Evolutionary conservation across 176 grass and related monocot species (phyloP), one percentile per base, ranked within the genome.

Genomic region (Bolboschoenus planiculmis): DNA sequence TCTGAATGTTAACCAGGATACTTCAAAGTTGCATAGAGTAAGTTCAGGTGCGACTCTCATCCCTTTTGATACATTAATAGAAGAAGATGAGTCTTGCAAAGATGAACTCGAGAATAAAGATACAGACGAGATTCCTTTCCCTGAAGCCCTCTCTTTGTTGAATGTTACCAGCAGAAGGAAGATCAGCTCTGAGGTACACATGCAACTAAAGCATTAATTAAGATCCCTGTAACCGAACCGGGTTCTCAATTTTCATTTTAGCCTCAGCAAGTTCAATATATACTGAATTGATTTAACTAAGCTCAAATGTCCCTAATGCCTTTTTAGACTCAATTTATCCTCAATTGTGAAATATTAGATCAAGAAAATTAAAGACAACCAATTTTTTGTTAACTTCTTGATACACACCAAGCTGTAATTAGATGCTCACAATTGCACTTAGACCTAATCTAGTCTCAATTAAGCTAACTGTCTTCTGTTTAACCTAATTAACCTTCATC

Each of bases 111-210:
- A 83, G 47, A 80, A 86, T 78, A 31, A 66, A 54, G 84, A 90
- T 47, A n/a, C 1, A 26, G 76, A 78, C 59, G 85, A 89, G 71
- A 56, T 83, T 87, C 75, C 81, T 92, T 86, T 97, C 73, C 88
- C 88, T 72, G 88, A 94, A 70, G 89, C 88, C 85, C 83, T 89
- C 84, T 84, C 90, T 85, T 88, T 97, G 43, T 53, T 92, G 58
- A 82, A 92, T 84, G 92, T 97, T 81, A 97, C 92, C 26, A 94
- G 85, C 66, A 83, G 92, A 90, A 97, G 91, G 83, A 97, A 91
- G 83, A 58, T 78, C 33, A 90, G 77, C 84, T 62, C 57, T 84
- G 84, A 29, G 80, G 90, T 87, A 53, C 43, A 14, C 3, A 5
- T 47, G 43, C 23, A 27, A 74, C 20, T 72, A 44, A 70, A 42